Conservation (phyloP, 2,329 filamentous ascomycete species). For the Corniculantispora saksenae region DNA sequence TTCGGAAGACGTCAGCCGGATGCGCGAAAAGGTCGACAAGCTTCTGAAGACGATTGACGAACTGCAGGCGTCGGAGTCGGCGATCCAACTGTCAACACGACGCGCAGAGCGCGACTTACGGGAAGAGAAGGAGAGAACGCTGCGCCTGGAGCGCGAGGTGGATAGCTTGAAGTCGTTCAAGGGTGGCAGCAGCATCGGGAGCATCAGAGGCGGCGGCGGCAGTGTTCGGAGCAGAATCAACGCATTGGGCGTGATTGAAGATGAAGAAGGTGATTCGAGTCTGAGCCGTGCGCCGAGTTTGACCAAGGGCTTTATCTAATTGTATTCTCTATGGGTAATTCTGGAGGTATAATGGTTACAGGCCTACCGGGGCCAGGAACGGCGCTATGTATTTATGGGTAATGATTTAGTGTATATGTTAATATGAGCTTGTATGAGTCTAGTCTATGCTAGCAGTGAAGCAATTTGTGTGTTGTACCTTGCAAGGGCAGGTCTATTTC, state of each 20-base stretch:
- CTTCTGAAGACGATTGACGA: conserved; percentile 91
- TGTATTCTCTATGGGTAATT: conserved; percentile 6
- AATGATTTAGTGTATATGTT: conserved; percentile 17
- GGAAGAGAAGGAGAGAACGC: conserved; percentile 80
- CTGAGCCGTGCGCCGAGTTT: conserved; percentile 65
- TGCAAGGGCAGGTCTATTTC: no score
- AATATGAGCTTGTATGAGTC: conserved; percentile 13
- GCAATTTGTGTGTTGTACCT: no score
- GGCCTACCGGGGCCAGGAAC: background rate
- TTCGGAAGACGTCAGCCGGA: conserved; percentile 78
- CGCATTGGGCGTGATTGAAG: conserved; percentile 38
- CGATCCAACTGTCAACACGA: conserved; percentile 76
- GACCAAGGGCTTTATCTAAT: conserved; percentile 75
- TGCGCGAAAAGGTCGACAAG: conserved; percentile 88
- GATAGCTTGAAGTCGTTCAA: conserved; percentile 80
- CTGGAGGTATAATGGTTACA: background rate
- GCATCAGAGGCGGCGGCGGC: conserved; percentile 38
- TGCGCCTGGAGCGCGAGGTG: conserved; percentile 83
- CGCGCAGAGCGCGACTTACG: conserved; percentile 87
- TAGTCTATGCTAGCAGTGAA: no score
- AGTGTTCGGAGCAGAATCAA: conserved; percentile 40
- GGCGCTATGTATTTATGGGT: conserved; percentile 16
- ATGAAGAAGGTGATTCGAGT: conserved; percentile 56
- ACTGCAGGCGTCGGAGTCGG: conserved; percentile 82
- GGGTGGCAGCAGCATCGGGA: conserved; percentile 31